Evolutionary conservation across 2,329 filamentous ascomycete species (phyloP).

Genomic region (Nakataea oryzae): DNA sequence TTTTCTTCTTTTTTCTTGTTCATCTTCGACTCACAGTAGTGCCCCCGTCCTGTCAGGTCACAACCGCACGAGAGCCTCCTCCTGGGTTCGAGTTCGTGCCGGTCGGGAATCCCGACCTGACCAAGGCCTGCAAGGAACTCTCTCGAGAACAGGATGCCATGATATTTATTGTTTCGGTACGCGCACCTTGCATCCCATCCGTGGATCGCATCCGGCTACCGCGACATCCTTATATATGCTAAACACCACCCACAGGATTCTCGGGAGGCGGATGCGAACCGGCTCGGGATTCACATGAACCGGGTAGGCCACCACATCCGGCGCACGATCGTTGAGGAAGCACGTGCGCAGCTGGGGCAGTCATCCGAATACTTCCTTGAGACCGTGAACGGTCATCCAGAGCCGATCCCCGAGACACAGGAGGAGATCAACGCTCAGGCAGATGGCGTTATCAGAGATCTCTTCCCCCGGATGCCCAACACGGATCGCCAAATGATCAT

Average conservation of each 20-base stretch:
- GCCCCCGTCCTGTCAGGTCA: slow-evolving; percentile 31
- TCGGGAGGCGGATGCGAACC: slow-evolving; percentile 22
- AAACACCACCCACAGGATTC: slow-evolving; percentile 17
- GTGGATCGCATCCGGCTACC: neutral
- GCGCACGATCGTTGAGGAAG: slow-evolving; percentile 47
- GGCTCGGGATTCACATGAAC: slow-evolving; percentile 37
- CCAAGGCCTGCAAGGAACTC: slow-evolving; percentile 51
- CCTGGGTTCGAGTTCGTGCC: slow-evolving; percentile 54
- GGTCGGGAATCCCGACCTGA: slow-evolving; percentile 50
- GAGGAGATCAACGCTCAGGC: slow-evolving; percentile 51
- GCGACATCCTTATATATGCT: neutral
- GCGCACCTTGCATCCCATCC: slow-evolving; percentile 12
- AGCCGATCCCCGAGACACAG: slow-evolving; percentile 50
- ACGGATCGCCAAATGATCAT: slow-evolving; percentile 54
- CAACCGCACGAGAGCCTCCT: slow-evolving; percentile 38
- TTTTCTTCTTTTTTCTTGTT: neutral
- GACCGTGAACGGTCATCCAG: slow-evolving; percentile 23
- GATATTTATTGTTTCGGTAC: slow-evolving; percentile 57
- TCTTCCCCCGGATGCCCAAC: slow-evolving; percentile 56
- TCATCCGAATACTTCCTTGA: slow-evolving; percentile 10
- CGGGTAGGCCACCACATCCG: slow-evolving; percentile 52
- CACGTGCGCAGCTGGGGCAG: slow-evolving; percentile 21
- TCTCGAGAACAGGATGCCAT: slow-evolving; percentile 51
- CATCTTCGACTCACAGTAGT: neutral
- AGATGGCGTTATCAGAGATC: slow-evolving; percentile 49